Evolutionary conservation across 306 rosid species (phyloP).

Genomic region (Adenanthera pavonina): DNA sequence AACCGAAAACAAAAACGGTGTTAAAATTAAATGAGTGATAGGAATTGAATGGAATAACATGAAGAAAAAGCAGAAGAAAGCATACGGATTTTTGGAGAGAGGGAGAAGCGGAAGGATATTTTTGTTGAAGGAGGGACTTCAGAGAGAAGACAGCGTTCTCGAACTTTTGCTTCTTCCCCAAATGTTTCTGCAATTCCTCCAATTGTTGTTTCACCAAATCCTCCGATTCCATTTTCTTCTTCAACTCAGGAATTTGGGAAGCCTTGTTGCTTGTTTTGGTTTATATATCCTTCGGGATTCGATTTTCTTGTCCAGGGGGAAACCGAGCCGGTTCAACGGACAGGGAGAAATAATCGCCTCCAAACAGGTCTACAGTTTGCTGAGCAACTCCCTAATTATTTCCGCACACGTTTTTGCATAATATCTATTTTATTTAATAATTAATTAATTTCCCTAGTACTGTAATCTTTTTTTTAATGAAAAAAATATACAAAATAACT

Average conservation of each 20-base stretch:
- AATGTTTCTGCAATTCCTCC: constrained; percentile 74
- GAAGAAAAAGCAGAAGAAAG: not conserved
- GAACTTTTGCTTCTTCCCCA: constrained; percentile 76
- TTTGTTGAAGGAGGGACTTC: constrained; percentile 56
- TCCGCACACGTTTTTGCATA: not conserved
- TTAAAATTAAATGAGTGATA: constrained; percentile 13
- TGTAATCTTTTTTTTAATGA: no score
- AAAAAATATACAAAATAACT: no score
- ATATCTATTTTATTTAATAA: not conserved
- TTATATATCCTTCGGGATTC: not conserved
- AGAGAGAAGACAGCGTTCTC: constrained; percentile 72
- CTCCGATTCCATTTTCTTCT: constrained; percentile 60
- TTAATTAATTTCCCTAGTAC: no score
- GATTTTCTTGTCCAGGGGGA: constrained; percentile 61
- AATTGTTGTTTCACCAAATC: constrained; percentile 53
- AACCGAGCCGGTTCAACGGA: constrained; percentile 23
- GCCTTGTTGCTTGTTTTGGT: not conserved
- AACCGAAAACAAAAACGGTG: constrained; percentile 22
- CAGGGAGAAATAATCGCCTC: not conserved
- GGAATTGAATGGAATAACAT: not conserved
- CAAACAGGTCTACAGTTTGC: not conserved
- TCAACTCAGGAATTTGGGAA: constrained; percentile 17
- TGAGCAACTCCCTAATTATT: not conserved
- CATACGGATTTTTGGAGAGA: constrained; percentile 70
- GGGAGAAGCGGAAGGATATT: constrained; percentile 70